Evolutionary conservation across 768 basidiomycete genomes (phyloP).

Genomic region (Termitomyces sp.): DNA sequence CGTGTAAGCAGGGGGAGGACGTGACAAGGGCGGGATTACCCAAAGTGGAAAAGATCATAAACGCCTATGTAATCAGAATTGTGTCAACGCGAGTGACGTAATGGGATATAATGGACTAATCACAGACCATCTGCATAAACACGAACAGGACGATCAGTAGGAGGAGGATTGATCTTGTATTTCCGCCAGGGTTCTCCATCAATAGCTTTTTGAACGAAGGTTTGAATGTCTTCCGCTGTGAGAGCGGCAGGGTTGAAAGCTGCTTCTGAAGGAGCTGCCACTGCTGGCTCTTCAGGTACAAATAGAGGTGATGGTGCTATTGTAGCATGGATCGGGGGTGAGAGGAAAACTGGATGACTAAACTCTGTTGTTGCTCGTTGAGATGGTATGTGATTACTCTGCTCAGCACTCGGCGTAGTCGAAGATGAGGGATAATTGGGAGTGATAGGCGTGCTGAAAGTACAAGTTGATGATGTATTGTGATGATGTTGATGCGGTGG

Average conservation of each 20-base stretch:
- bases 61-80: slow-evolving; percentile 52
- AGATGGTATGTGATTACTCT: slow-evolving; percentile 18
- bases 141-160: slow-evolving; percentile 72
- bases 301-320: slow-evolving; percentile 17
- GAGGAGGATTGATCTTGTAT: slow-evolving; percentile 87
- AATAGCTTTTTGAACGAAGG: slow-evolving; percentile 72
- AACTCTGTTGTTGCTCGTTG: slow-evolving; percentile 17
- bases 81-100: slow-evolving; percentile 26
- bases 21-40: slow-evolving; percentile 42
- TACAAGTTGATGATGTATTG: slow-evolving; percentile 47
- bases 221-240: slow-evolving; percentile 72
- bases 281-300: slow-evolving; percentile 37
- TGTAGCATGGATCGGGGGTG: slow-evolving; percentile 23
- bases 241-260: slow-evolving; percentile 64
- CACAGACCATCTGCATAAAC: slow-evolving; percentile 89
- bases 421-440: slow-evolving; percentile 20
- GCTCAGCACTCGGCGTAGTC: slow-evolving; percentile 20
- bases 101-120: slow-evolving; percentile 3
- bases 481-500: slow-evolving; percentile 29
- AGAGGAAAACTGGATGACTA: slow-evolving; percentile 29
- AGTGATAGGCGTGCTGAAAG: slow-evolving; percentile 41
- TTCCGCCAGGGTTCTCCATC: slow-evolving; percentile 57
- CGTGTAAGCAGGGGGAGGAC: neutral
- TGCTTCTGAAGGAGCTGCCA: slow-evolving; percentile 29
- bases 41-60: slow-evolving; percentile 97